These are phyloP conservation scores for Xylariaceae sp. DNA, from an alignment of 2,329 filamentous ascomycete species.

Conservation along the genomic window DNA sequence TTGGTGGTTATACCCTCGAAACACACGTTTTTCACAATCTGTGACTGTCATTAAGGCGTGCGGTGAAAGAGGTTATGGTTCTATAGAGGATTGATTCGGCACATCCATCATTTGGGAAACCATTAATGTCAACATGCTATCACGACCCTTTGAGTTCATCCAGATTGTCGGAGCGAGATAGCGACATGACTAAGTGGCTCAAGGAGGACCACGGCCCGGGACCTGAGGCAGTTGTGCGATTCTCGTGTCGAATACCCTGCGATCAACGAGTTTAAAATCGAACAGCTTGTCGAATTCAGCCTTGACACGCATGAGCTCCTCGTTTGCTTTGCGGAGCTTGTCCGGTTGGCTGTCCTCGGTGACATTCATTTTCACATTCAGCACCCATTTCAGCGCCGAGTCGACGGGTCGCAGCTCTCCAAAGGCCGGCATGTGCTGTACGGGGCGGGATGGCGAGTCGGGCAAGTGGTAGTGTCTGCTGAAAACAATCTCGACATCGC, in stretches of 20 bases:
- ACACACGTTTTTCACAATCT: no score
- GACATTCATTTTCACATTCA: constrained; percentile 53
- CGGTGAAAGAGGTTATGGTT: no score
- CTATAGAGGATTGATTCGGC: no score
- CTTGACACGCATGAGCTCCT: constrained; percentile 48
- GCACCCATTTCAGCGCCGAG: constrained; percentile 51
- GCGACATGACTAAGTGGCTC: no score
- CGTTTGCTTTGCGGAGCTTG: constrained; percentile 53
- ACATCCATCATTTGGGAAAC: no score
- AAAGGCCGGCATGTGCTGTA: constrained; percentile 45
- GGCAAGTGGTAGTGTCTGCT: constrained; percentile 45
- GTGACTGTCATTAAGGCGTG: no score
- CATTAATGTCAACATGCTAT: no score
- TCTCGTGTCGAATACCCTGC: constrained; percentile 31
- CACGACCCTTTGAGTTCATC: no score
- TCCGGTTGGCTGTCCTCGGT: constrained; percentile 57
- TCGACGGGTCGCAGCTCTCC: constrained; percentile 48
- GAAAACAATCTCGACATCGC: constrained; percentile 54
- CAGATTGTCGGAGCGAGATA: no score
- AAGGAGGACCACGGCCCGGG: no score
- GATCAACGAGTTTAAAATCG: constrained; percentile 75
- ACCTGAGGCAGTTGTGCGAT: constrained; percentile 22
- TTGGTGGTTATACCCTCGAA: no score
- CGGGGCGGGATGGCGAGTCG: constrained; percentile 18
- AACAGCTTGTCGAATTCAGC: constrained; percentile 80